Evolutionary conservation across 257 asterid species (phyloP).

Genomic region (Lithospermum erythrorhizon): DNA sequence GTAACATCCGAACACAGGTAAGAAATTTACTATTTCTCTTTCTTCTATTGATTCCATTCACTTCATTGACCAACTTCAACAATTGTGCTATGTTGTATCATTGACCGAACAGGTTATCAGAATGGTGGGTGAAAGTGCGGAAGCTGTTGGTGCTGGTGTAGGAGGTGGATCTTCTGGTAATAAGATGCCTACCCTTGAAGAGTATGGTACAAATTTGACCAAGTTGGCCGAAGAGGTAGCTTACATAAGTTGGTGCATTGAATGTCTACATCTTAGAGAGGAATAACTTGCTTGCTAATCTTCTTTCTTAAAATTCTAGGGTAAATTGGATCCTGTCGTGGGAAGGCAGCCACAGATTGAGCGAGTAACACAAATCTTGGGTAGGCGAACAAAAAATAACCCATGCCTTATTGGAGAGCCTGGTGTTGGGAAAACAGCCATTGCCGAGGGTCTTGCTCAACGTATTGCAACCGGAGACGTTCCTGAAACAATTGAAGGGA

Average conservation of each 20-base stretch:
- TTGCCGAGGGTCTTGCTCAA: slow-evolving; percentile 98
- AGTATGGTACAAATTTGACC: slow-evolving; percentile 42
- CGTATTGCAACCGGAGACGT: slow-evolving; percentile 91
- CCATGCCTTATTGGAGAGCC: slow-evolving; percentile 99
- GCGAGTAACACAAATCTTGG: slow-evolving; percentile 95
- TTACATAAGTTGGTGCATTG: background rate
- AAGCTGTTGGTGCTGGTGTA: slow-evolving; percentile 39
- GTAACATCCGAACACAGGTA: slow-evolving; percentile 87
- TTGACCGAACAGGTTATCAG: slow-evolving; percentile 28
- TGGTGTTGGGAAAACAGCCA: slow-evolving; percentile 98
- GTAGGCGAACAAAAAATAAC: slow-evolving; percentile 90
- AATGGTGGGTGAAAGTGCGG: slow-evolving; percentile 44
- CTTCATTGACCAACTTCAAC: background rate
- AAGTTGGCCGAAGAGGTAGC: slow-evolving; percentile 69
- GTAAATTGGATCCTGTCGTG: slow-evolving; percentile 93
- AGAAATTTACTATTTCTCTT: slow-evolving; percentile 9
- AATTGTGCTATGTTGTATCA: background rate
- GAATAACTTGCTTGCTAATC: background rate
- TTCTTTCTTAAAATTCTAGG: slow-evolving; percentile 34
- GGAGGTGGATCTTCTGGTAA: slow-evolving; percentile 34
- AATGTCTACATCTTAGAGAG: background rate
- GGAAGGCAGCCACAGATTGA: slow-evolving; percentile 91
- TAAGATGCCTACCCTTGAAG: slow-evolving; percentile 48
- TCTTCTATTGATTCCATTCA: slow-evolving; percentile 1
- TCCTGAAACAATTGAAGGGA: slow-evolving; percentile 96